Base-by-base conservation (phyloP, 768 basidiomycete species). In the Cantharellus cinnabarinus region DNA sequence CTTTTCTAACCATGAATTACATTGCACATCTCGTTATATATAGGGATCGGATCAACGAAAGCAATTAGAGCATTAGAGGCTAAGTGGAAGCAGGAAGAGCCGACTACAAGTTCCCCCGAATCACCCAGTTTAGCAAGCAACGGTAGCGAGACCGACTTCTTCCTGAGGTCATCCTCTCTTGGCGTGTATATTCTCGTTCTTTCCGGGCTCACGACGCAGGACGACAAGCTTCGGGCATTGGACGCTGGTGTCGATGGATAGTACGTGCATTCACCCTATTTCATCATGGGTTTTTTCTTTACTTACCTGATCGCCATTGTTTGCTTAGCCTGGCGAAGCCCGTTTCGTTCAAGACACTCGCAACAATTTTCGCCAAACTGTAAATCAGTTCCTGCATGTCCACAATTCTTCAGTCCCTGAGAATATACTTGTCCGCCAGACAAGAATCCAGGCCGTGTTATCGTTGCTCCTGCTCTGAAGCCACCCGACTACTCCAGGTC, bases 221-320 rank as follows among this genome's bases (percentile, higher is more conserved):
- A 97, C 67, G 89, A 97, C 69, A 94, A 93, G 68, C 77, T 87
- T 34, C 77, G 79, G 64, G 93, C 93, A 0, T 94, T 94, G 63
- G 83, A 87, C 51, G 87, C 86, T 57, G 93, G 93, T 0, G 89
- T 97, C 56, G 88, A 95, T 63, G 91, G 93, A 72, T 94, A 94
- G 89, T 93, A 67, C 63, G 88, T 61, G 39, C 14, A 50, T 34
- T 57, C 44, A n/a, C 14, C 53, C 14, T 2, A 42, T 63, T 53
- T 42, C 52, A 50, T 57, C 58, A 3, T 10, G n/a, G 20, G 38
- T 14, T 57, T 34, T 38, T 37, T 57, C 0, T n/a, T 29, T 29
- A 29, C 20, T 29, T 29, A 29, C 20, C 20, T 29, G 14, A 54
- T 37, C 20, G 20, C 20, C 20, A 0, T 29, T 29, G 20, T 29